Conservation (phyloP, 805 yeast genomes). For the Blastobotrys attinorum region DNA sequence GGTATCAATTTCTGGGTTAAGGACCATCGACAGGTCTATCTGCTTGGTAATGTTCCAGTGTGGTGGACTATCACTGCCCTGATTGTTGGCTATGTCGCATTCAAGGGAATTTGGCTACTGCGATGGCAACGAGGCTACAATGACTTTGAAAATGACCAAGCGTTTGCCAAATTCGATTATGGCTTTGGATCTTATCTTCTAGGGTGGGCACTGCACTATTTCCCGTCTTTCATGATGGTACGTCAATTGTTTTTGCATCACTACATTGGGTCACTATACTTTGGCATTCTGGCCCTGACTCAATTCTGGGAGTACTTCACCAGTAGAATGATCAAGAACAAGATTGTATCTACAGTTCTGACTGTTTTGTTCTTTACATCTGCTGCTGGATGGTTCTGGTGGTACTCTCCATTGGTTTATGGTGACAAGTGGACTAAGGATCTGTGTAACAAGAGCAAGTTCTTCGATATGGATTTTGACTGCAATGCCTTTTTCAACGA, state of each 20-base stretch:
- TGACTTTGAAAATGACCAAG: constrained; percentile 23
- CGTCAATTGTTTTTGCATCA: constrained; percentile 92
- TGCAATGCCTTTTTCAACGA: constrained; percentile 48
- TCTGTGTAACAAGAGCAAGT: constrained; percentile 54
- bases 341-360: constrained; percentile 37
- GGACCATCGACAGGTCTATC: constrained; percentile 41
- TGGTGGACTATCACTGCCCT: constrained; percentile 41
- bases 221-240: constrained; percentile 72
- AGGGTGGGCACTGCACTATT: constrained; percentile 52
- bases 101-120: constrained; percentile 25
- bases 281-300: constrained; percentile 72
- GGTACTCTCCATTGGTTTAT: constrained; percentile 66
- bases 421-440: constrained; percentile 73
- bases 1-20: constrained; percentile 55
- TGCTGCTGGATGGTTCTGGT: constrained; percentile 47
- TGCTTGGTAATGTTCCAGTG: constrained; percentile 55
- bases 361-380: constrained; percentile 42
- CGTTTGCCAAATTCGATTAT: constrained; percentile 26
- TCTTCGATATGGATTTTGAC: constrained; percentile 80
- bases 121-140: constrained; percentile 34
- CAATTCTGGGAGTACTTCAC: constrained; percentile 38
- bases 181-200: constrained; percentile 37
- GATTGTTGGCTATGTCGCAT: constrained; percentile 22
- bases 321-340: constrained; percentile 30
- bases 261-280: constrained; percentile 86